Base-by-base conservation (phyloP, 208 protist species). In the Leptomonas pyrrhocoris region DNA sequence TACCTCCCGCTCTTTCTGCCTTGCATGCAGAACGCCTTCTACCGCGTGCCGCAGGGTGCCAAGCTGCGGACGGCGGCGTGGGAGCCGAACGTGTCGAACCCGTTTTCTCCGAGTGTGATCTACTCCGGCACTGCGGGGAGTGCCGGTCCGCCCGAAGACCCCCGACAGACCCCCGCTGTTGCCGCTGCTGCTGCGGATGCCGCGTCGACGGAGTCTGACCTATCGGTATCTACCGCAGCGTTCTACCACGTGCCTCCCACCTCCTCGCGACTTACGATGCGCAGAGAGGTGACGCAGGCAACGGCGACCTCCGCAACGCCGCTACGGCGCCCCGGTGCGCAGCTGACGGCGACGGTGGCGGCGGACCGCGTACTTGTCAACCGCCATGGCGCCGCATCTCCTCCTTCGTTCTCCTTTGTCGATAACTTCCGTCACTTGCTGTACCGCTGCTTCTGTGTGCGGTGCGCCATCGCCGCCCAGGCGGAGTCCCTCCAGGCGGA, bases 401-500 rank as follows among this genome's bases (percentile, higher is more conserved):
- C 21, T n/a, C 4, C 45, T 2, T 30, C 40, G 43, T 28, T 28
- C 5, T 42, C 45, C 21, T 30, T 59, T 8, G 12, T 27, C 31
- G 12, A 63, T 2, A 60, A 69, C 16, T 78, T 46, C 27, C 36
- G 56, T 3, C 77, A 87, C 54, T 67, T 87, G 27, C 55, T 84
- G 18, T 77, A 79, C 43, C 79, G 85, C 5, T 66, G 60, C 38
- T 94, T 84, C 60, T 94, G 84, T 50, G 58, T 88, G 4, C 84
- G 86, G 21, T 94, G 89, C 73, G 74, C 79, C 69, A 50, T 94
- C 27, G 86, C 86, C 4, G 66, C 80, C 5, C 84, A 88, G 65
- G 84, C 80, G 27, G 45, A 79, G 40, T 55, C 88, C n/a, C 68
- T 92, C 27, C 83, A 84, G 53, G 27, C 54, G 16, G 86, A 92